Base-by-base conservation (phyloP, 192 early-diverging fungal genomes). In the Mortierella claussenii region DNA sequence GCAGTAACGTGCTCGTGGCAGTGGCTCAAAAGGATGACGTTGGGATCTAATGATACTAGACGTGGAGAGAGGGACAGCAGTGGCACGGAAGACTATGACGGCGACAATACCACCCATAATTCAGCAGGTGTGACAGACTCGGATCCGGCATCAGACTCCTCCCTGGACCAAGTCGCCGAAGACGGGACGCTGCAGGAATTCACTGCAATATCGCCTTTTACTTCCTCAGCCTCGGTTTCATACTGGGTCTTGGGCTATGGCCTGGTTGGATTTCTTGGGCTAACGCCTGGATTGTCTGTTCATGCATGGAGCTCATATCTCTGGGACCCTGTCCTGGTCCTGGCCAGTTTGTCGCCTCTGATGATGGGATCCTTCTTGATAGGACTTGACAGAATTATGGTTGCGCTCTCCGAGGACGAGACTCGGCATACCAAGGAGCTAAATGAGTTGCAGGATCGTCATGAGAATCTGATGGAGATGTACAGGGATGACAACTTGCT, bases 221-320 rank as follows among this genome's bases (percentile, higher is more conserved):
- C n/a, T n/a, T n/a, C n/a, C n/a, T n/a, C n/a, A n/a, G n/a, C 51
- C 1, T 42, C 68, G 23, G 33, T 63, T 17, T 51, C 63, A 2
- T 76, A 60, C 43, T 67, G 50, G 42, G 51, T 67, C 11, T 20
- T 76, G 6, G 59, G 73, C 30, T 76, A 62, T 27, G 73, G 73
- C 26, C 27, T 76, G 12, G 15, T 76, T 1, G 73, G 70, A 18
- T 40, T 76, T 28, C 23, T 67, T 34, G 44, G 57, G 7, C 28
- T 57, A 8, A 51, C 36, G 8, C 52, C 65, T 24, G 27, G 37
- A 11, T 11, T 56, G 33, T 2, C 45, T 4, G 15, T 27, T 11
- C 37, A 34, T 18, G 28, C 58, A 2, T 37, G 42, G 44, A 21
- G 4, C 23, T 61, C 65, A 44, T 23, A 27, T 20, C 8, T 50